Percentiles rank a stretch among this genome's conserved stretches.
Evolutionary conservation across 768 basidiomycete genomes (phyloP).

Genomic region (Kwoniella sp.): DNA sequence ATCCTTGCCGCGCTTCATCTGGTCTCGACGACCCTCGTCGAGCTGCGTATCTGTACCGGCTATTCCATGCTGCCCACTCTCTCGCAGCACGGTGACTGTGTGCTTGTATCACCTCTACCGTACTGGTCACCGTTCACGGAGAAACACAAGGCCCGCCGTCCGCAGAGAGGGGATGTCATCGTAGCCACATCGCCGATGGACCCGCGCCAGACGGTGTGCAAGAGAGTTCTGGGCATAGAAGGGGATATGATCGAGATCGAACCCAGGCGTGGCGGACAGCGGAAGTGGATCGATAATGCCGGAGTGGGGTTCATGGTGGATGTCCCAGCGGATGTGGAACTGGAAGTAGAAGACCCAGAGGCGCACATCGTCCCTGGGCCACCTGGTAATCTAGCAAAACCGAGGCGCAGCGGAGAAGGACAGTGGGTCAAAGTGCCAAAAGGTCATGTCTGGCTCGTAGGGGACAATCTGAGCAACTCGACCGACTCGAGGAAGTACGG

Average conservation of each 20-base stretch:
- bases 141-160: slow-evolving; percentile 20
- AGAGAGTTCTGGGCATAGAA: slow-evolving; percentile 84
- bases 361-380: slow-evolving; percentile 3
- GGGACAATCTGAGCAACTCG: slow-evolving; percentile 82
- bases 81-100: slow-evolving; percentile 47
- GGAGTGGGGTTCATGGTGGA: slow-evolving; percentile 25
- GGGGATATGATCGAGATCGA: slow-evolving; percentile 89
- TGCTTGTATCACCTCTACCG: slow-evolving; percentile 52
- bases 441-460: slow-evolving; percentile 86
- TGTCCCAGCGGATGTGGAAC: slow-evolving; percentile 14
- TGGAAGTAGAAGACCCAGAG: slow-evolving; percentile 14
- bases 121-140: slow-evolving; percentile 37
- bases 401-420: slow-evolving; percentile 57
- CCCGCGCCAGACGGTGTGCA: slow-evolving; percentile 73
- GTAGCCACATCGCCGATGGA: slow-evolving; percentile 71
- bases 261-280: slow-evolving; percentile 59
- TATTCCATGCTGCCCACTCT: slow-evolving; percentile 58
- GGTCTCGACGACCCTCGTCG: slow-evolving; percentile 44
- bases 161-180: slow-evolving; percentile 73
- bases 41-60: slow-evolving; percentile 50
- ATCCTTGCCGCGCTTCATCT: slow-evolving; percentile 45
- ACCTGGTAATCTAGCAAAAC: not conserved
- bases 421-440: slow-evolving; percentile 73
- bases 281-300: slow-evolving; percentile 24
- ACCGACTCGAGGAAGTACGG: slow-evolving; percentile 92